phyloP scores from a whole-genome alignment of 768 basidiomycete genomes.

The Russula virescens region DNA sequence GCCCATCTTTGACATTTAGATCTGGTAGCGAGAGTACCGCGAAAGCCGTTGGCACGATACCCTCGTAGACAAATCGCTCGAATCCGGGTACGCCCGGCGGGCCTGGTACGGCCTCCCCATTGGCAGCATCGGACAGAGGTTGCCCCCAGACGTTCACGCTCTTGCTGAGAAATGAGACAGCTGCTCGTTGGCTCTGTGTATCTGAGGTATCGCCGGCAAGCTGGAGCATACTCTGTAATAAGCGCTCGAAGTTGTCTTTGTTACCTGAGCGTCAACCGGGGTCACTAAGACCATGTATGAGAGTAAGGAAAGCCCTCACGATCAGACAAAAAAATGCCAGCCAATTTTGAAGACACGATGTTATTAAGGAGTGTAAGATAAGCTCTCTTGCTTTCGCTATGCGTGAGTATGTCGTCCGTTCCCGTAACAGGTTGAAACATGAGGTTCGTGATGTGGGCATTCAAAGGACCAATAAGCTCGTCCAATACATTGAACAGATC shows the following conservation, averaged over 20 bases:
- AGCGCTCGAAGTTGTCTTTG: constrained; percentile 56
- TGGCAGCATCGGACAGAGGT: constrained; percentile 34
- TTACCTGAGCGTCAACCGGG: constrained; percentile 48
- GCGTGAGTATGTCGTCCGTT: constrained; percentile 79
- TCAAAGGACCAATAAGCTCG: constrained; percentile 82
- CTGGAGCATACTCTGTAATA: constrained; percentile 68
- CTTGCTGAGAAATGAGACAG: constrained; percentile 71
- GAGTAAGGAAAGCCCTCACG: constrained; percentile 45
- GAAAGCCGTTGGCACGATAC: constrained; percentile 77
- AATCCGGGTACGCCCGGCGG: constrained; percentile 70
- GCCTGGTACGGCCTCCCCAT: constrained; percentile 19
- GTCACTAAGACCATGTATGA: background rate
- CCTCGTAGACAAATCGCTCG: constrained; percentile 86
- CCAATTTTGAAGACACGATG: constrained; percentile 75
- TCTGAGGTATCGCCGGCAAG: constrained; percentile 76
- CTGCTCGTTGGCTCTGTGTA: constrained; percentile 66
- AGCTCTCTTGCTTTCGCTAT: constrained; percentile 79
- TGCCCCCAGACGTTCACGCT: constrained; percentile 67
- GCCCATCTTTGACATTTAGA: constrained; percentile 87
- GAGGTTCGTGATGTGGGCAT: constrained; percentile 70
- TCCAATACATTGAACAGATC: constrained; percentile 87
- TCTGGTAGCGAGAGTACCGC: constrained; percentile 69
- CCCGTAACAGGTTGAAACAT: constrained; percentile 78
- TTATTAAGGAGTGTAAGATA: constrained; percentile 80
- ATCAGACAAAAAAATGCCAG: constrained; percentile 80